Evolutionary conservation across 2,329 filamentous ascomycete genomes (phyloP), one percentile per base, ranked within the genome.

Genomic region (Penicillium sp.): DNA sequence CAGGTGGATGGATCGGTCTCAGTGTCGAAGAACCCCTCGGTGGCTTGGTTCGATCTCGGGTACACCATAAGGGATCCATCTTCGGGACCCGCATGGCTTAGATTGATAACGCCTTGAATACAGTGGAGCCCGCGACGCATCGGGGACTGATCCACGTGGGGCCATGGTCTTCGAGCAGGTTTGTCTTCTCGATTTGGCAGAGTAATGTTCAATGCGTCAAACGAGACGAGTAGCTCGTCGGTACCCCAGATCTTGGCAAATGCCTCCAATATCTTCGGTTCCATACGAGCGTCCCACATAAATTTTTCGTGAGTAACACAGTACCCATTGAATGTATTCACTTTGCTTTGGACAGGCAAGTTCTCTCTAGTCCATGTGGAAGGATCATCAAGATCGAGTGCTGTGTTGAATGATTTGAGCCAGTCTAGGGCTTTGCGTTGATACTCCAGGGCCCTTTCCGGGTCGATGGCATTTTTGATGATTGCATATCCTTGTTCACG

Each of bases 1-100:
- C 61, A 63, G 12, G 49, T 61, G 2, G 44, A 50, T 16, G 47
- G 46, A 11, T 63, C 53, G 0, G 65, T 69, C 36, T 69, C 64
- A 2, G 66, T 65, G n/a, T 70, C 64, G 43, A 70, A 67, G 58
- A 72, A 72, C 12, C 67, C 57, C 5, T 72, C 70, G 8, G 58
- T 65, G 1, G 66, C 48, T 6, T 47, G 46, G 45, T 72, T 69
- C 0, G 62, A 63, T 10, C 43, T 50, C 9, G 62, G 60, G 10
- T 57, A 54, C 7, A 63, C 41, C 12, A 65, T 61, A 1, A 62
- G 40, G 2, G 61, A 54, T 22, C 61, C 62, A 41, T 65, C 61
- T 19, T 65, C 56, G 10, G 62, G 59, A 19, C 61, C 62, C 7
- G 62, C 61, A 17, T 51, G 47, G 49, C 59, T 63, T 25, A 65